Evolutionary conservation across 2,329 filamentous ascomycete genomes (phyloP).

Genomic region (Nigrospora sphaerica): DNA sequence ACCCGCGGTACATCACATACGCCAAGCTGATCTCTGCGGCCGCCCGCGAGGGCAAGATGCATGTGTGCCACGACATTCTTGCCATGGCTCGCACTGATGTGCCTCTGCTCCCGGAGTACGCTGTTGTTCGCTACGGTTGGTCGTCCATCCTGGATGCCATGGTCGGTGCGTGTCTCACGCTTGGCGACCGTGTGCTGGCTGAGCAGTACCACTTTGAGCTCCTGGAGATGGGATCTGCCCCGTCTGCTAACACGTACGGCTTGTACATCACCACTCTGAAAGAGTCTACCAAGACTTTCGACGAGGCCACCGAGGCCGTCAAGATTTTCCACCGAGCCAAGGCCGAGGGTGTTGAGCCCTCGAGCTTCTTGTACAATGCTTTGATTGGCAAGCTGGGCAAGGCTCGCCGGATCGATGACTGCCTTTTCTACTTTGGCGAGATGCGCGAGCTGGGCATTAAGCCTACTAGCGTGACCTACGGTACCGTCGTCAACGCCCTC

Average conservation of each 20-base stretch:
- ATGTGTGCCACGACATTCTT: constrained; percentile 78
- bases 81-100: constrained; percentile 86
- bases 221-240: constrained; percentile 80
- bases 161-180: constrained; percentile 83
- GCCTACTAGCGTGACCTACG: constrained; percentile 95
- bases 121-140: constrained; percentile 90
- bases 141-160: constrained; percentile 93
- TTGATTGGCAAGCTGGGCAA: constrained; percentile 97
- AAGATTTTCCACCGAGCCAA: constrained; percentile 96
- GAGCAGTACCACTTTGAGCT: constrained; percentile 88
- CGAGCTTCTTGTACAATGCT: constrained; percentile 96
- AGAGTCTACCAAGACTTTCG: constrained; percentile 94
- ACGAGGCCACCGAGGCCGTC: constrained; percentile 92
- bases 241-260: constrained; percentile 95
- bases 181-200: constrained; percentile 74
- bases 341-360: constrained; percentile 88
- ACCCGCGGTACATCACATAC: constrained; percentile 93
- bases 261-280: constrained; percentile 99
- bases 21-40: constrained; percentile 90
- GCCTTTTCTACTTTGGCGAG: constrained; percentile 94
- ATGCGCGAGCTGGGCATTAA: constrained; percentile 92
- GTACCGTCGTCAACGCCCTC: constrained; percentile 94
- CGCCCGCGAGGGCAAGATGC: constrained; percentile 75
- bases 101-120: constrained; percentile 75
- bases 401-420: constrained; percentile 95